phyloP scores from a whole-genome alignment of 768 basidiomycete species.

The Lactifluus hygrophoroides region DNA sequence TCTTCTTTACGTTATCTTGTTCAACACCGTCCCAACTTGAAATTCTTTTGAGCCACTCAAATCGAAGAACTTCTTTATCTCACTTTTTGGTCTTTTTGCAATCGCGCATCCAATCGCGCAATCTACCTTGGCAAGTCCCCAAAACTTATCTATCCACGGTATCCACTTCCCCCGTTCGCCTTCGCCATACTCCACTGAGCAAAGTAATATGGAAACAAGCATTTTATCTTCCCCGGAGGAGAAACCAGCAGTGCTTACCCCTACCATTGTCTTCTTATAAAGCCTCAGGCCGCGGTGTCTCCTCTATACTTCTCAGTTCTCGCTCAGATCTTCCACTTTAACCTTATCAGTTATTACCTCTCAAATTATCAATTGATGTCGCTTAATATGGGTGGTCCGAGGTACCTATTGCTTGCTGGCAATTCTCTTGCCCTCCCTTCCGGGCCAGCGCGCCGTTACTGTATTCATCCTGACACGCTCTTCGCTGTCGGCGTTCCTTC shows the following conservation, averaged over 20 bases:
- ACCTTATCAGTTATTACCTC: constrained; percentile 13
- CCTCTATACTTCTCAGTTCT: neutral
- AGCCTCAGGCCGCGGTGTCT: neutral
- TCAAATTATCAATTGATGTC: neutral
- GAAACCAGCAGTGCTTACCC: neutral
- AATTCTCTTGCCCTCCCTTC: neutral
- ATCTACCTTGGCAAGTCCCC: neutral
- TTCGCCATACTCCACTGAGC: too few relatives aligned
- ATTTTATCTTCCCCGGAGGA: too few relatives aligned
- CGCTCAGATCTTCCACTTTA: neutral
- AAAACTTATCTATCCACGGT: neutral
- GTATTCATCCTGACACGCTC: neutral
- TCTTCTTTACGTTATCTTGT: neutral
- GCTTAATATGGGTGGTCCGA: constrained; percentile 1
- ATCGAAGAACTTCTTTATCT: constrained; percentile 9
- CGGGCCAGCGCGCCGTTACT: neutral
- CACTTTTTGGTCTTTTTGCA: neutral
- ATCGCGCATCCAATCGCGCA: neutral
- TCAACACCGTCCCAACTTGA: neutral
- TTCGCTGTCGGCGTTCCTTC: neutral
- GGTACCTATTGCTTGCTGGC: constrained; percentile 5
- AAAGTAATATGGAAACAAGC: too few relatives aligned
- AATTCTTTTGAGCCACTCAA: neutral
- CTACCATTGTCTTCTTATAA: neutral
- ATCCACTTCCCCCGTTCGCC: neutral